Evolutionary conservation across 2,329 filamentous ascomycete species (phyloP).

Genomic region (Lachnellula cervina): DNA sequence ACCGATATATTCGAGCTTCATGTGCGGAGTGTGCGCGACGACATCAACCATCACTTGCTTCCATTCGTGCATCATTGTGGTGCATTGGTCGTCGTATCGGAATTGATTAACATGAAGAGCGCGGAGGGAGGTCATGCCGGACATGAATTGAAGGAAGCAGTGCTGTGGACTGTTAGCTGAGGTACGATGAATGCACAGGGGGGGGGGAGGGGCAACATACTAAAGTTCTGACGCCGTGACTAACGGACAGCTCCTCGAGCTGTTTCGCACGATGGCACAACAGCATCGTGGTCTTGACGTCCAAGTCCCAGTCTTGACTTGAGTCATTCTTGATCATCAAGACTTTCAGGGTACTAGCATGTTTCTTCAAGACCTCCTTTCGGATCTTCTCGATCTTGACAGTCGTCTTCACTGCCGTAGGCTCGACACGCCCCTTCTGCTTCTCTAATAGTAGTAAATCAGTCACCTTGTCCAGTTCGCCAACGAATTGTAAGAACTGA

Average conservation of each 20-base stretch:
- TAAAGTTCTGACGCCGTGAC: constrained; percentile 49
- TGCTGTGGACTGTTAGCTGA: constrained; percentile 40
- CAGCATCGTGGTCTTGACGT: constrained; percentile 50
- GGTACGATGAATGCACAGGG: background rate
- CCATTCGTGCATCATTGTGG: constrained; percentile 52
- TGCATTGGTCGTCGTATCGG: constrained; percentile 50
- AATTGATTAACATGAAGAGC: constrained; percentile 53
- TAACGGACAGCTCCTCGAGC: constrained; percentile 52
- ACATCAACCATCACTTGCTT: constrained; percentile 56
- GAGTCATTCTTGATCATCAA: constrained; percentile 57
- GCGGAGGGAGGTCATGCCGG: constrained; percentile 43
- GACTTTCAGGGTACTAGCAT: constrained; percentile 48
- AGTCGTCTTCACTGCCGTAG: constrained; percentile 46
- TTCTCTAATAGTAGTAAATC: constrained; percentile 57
- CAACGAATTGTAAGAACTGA: constrained; percentile 49
- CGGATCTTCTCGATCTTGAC: constrained; percentile 55
- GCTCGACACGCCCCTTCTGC: constrained; percentile 47
- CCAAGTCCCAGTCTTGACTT: constrained; percentile 50
- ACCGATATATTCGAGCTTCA: constrained; percentile 55
- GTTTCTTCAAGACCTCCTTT: constrained; percentile 51
- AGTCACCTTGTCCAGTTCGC: constrained; percentile 48
- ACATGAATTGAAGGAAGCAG: constrained; percentile 50
- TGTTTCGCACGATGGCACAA: constrained; percentile 45
- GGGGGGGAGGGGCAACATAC: constrained; percentile 46
- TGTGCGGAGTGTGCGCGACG: constrained; percentile 48